A percentile compares a stretch with the other conserved stretches of the same genome.
Conservation (phyloP, 495 filamentous ascomycete species). For the Hypoxylon intermedium region DNA sequence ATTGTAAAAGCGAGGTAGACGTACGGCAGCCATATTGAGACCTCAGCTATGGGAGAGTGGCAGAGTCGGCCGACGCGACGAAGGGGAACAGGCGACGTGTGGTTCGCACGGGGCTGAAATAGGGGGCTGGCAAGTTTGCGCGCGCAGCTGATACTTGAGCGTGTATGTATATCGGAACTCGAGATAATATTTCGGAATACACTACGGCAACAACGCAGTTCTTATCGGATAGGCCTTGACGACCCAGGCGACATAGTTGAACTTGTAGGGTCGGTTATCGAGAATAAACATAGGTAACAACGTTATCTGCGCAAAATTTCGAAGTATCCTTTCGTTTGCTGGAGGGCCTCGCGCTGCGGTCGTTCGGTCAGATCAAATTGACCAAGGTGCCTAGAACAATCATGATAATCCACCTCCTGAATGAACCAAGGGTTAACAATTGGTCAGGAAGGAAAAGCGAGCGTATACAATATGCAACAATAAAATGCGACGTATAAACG, state of each 20-base stretch:
- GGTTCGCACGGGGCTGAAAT: conserved; percentile 21
- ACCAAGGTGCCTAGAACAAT: conserved; percentile 17
- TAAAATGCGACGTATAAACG: conserved; percentile 6
- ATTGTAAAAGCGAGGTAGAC: conserved; percentile 13
- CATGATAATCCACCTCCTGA: conserved; percentile 23
- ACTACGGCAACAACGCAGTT: conserved; percentile 31
- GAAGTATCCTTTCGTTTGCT: conserved; percentile 20
- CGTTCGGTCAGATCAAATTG: conserved; percentile 36
- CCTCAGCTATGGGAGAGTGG: conserved; percentile 9
- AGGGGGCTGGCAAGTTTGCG: conserved; percentile 18
- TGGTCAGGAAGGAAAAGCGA: conserved; percentile 16
- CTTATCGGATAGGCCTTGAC: conserved; percentile 36
- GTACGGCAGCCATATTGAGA: conserved; percentile 34
- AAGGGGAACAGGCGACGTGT: conserved; percentile 1
- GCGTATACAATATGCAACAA: conserved; percentile 17
- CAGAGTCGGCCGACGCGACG: conserved; percentile 15
- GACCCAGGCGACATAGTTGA: conserved; percentile 43
- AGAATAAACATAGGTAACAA: conserved; percentile 37
- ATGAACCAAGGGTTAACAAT: conserved; percentile 8
- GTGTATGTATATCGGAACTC: conserved; percentile 23
- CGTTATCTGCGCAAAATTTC: conserved; percentile 18
- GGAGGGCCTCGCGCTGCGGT: conserved; percentile 25
- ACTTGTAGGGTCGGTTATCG: conserved; percentile 24
- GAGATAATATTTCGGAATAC: conserved; percentile 13
- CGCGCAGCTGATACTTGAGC: conserved; percentile 26